Conservation (phyloP, 192 early-diverging fungal genomes). For the Umbelopsis sp. region DNA sequence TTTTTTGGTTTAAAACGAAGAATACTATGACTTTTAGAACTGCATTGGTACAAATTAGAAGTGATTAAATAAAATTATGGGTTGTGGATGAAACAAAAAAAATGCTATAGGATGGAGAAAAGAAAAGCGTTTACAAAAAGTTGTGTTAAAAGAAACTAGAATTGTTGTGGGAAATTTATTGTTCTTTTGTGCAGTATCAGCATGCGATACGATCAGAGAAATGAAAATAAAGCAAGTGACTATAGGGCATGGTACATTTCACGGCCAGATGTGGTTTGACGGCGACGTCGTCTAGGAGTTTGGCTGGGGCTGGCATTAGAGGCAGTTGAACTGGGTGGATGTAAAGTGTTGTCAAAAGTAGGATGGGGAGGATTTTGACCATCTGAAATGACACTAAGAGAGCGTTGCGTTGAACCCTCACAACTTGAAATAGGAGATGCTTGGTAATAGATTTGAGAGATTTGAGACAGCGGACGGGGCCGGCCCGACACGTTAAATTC, state of each 20-base stretch:
- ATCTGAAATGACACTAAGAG: not conserved
- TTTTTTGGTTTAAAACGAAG: too few species aligned
- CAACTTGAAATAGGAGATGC: not conserved
- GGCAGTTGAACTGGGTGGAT: not conserved
- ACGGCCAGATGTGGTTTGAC: not conserved
- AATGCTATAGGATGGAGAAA: too few species aligned
- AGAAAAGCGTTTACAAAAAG: too few species aligned
- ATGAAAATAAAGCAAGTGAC: too few species aligned
- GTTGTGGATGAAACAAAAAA: too few species aligned
- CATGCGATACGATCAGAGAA: too few species aligned
- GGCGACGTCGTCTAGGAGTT: not conserved
- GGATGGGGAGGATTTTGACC: not conserved
- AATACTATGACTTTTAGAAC: too few species aligned
- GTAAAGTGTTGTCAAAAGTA: not conserved
- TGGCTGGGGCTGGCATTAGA: not conserved
- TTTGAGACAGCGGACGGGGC: not conserved
- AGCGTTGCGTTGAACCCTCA: not conserved
- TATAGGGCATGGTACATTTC: constrained; percentile 5
- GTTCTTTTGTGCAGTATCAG: too few species aligned
- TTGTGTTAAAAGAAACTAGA: too few species aligned
- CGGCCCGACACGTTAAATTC: not conserved
- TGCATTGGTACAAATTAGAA: too few species aligned
- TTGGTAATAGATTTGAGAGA: not conserved
- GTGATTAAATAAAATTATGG: too few species aligned
- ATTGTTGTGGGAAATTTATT: too few species aligned